Base-by-base conservation (phyloP, 1,284 basidiomycete species). In the Retiboletus fuscus region DNA sequence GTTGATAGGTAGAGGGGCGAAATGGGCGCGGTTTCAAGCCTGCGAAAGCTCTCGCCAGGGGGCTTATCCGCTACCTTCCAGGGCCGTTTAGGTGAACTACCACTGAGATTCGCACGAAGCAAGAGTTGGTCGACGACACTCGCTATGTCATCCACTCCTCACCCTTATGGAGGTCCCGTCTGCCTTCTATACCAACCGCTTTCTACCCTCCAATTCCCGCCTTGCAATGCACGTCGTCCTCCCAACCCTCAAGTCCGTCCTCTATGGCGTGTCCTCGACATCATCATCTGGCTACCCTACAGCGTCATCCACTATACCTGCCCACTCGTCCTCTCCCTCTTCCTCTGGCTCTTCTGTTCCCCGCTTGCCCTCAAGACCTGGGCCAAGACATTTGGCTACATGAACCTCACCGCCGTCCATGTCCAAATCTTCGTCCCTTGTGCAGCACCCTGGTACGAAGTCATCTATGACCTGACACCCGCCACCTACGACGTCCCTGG, bases 391-490 rank as follows among this genome's bases (percentile, higher is more conserved):
- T 98, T 99, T 81, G 97, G 97, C 0, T 98, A 96, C 84, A 92
- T 98, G 91, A 99, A 96, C 86, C 86, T 98, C 62, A 84, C 90
- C 26, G 97, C 96, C 3, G 98, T 99, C 55, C 84, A 96, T 76
- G 90, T 93, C 69, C 98, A 99, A 82, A 93, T 98, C 76, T 78
- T 95, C 41, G 89, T 99, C 71, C 98, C 97, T 0, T 98, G 96
- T 79, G 93, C 97, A 1, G 93, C 97, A 1, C 98, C 97, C 24
- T 97, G 97, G 98, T 99, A 99, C 83, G 98, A 99, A 81, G 89
- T 99, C 77, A 96, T 98, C 72, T 95, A 99, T 81, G 98, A 98
- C 4, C 90, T 99, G 44, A 97, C 95, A 0, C 97, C 97, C 0
- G 97, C 97, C 49, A 91, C 96, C 79, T 99, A 99, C 85, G 85